Conservation (phyloP, 768 basidiomycete genomes). For the Mycena kentingensis region DNA sequence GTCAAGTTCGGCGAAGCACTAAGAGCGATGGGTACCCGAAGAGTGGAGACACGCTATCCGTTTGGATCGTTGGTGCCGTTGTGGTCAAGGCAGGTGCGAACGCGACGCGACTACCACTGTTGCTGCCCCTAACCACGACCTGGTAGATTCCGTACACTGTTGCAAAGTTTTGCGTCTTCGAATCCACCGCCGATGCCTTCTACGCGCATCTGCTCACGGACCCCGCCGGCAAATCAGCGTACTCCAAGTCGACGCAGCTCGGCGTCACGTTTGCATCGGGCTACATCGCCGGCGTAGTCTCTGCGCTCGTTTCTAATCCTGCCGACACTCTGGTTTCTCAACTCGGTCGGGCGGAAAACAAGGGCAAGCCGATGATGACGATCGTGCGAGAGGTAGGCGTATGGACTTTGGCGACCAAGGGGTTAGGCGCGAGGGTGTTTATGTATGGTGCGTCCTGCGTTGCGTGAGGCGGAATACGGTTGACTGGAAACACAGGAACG, state of each 20-base stretch:
- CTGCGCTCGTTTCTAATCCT: conserved; percentile 94
- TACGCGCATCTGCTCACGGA: conserved; percentile 90
- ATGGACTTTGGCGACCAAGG: conserved; percentile 71
- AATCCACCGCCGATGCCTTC: conserved; percentile 84
- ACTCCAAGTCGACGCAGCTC: conserved; percentile 83
- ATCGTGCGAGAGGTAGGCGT: conserved; percentile 75
- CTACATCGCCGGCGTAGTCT: conserved; percentile 94
- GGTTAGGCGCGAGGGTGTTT: conserved; percentile 82
- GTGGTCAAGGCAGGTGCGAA: conserved; percentile 82
- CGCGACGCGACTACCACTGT: conserved; percentile 3
- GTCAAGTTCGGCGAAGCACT: conserved; percentile 71
- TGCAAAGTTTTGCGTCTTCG: conserved; percentile 98
- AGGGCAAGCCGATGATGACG: conserved; percentile 72
- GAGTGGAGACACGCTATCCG: conserved; percentile 75
- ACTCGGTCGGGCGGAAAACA: conserved; percentile 88
- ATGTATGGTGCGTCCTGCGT: conserved; percentile 71
- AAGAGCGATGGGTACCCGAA: conserved; percentile 67
- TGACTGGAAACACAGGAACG: conserved; percentile 27
- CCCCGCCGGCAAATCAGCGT: conserved; percentile 73
- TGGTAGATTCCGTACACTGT: conserved; percentile 98
- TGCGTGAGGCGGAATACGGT: conserved; percentile 8
- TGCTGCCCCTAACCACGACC: neutral
- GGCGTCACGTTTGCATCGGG: conserved; percentile 88
- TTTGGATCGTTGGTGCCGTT: conserved; percentile 85
- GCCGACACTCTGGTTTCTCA: conserved; percentile 92